Evolutionary conservation across 306 rosid genomes (phyloP), one percentile per base, ranked within the genome.

Genomic region (Cajanus cajan): DNA sequence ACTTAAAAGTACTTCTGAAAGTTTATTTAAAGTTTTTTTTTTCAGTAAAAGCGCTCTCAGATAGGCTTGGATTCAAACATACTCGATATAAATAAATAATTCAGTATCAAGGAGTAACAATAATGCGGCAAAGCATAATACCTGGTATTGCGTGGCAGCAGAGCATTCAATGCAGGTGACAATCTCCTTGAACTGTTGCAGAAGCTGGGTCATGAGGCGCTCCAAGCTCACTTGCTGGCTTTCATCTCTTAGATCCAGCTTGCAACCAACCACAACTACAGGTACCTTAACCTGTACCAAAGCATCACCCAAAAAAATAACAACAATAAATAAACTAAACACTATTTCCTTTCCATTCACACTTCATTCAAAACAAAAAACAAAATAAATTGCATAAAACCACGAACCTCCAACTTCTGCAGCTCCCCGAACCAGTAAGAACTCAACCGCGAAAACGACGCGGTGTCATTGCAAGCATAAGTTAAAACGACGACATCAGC

Each of bases 401-500:
- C 77, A 63, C 68, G 54, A 45, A 86, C 89, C 94, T 88, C 88
- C 82, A 92, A 84, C 74, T 68, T 90, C 52, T 86, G 87, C 78
- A 94, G 82, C 77, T 94, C 97, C 39, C 37, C 85, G 21, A 92
- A 90, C 97, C 97, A 94, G 86, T 85, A 86, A 69, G 87, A 77
- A 34, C 84, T 76, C 81, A 94, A 82, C 39, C 97, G 93, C 22
- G 63, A 39, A 74, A 89, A 86, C 12, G 93, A 87, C 40, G 33
- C 39, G 0, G 89, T 88, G 57, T 92, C 90, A 77, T 92, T 93
- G 83, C 97, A 92, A 9, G 96, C 93, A 62, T 94, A 94, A 11
- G 96, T 92, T 65, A 92, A 73, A 76, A 94, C 82, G 59, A 92
- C 93, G 4, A 57, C 97, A 87, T 94, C 97, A 40, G 98, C 97